These are phyloP conservation scores for Mayamaea pseudoterrestris DNA, from an alignment of 108 stramenopile species.

Conservation along the genomic window DNA sequence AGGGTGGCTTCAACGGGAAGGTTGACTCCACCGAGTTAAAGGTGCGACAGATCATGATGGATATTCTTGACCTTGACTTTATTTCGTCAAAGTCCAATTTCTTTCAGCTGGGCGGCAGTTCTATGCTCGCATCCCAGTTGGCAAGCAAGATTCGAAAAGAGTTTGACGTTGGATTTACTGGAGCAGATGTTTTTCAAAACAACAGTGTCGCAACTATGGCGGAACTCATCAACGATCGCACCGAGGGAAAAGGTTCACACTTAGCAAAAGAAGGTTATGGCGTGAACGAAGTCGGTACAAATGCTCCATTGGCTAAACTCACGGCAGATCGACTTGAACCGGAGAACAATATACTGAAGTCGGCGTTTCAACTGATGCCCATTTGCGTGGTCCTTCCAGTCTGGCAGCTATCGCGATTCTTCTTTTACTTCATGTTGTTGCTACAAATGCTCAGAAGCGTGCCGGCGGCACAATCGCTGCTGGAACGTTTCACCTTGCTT, in stretches of 20 bases:
- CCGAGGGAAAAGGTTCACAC: not conserved
- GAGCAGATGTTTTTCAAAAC: constrained; percentile 42
- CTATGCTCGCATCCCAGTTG: constrained; percentile 41
- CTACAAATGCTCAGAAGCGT: constrained; percentile 13
- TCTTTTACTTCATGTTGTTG: constrained; percentile 32
- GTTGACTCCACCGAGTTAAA: constrained; percentile 24
- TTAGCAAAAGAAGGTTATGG: not conserved
- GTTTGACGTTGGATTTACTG: constrained; percentile 21
- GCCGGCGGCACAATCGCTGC: constrained; percentile 17
- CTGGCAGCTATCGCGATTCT: constrained; percentile 32
- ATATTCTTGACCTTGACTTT: constrained; percentile 39
- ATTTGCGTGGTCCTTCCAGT: constrained; percentile 26
- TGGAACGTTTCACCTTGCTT: too few species aligned
- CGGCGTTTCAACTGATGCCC: constrained; percentile 23
- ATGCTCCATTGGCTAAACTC: not conserved
- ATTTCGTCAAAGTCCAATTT: constrained; percentile 27
- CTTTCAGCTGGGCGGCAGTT: constrained; percentile 44
- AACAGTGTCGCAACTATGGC: constrained; percentile 28
- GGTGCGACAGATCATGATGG: constrained; percentile 28
- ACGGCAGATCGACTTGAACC: not conserved
- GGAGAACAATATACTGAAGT: not conserved
- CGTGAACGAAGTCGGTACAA: not conserved
- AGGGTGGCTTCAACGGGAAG: too few species aligned
- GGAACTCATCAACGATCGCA: constrained; percentile 15
- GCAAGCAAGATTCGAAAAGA: constrained; percentile 35